Evolutionary conservation across 2,329 filamentous ascomycete species (phyloP).

Genomic region (Hypoxylon sp.): DNA sequence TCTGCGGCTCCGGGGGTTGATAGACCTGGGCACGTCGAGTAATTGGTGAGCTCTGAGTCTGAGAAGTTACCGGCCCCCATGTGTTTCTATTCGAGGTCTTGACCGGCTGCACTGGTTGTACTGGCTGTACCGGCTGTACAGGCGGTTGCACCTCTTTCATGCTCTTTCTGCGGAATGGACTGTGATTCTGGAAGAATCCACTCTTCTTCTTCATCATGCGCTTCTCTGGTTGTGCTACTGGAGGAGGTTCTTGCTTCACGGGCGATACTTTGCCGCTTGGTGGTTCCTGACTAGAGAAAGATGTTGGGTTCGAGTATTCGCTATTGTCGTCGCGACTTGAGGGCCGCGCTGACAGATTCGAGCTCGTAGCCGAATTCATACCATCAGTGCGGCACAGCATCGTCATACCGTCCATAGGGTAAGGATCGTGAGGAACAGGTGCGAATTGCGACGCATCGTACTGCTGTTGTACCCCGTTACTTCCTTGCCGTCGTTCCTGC

Average conservation of each 20-base stretch:
- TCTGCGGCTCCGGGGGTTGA: slow-evolving; percentile 56
- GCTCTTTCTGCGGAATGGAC: slow-evolving; percentile 93
- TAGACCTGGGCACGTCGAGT: slow-evolving; percentile 58
- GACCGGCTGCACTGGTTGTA: slow-evolving; percentile 67
- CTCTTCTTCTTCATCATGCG: slow-evolving; percentile 78
- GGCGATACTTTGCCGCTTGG: slow-evolving; percentile 81
- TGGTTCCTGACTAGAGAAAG: slow-evolving; percentile 87
- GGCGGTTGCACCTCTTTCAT: slow-evolving; percentile 72
- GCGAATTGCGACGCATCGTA: slow-evolving; percentile 72
- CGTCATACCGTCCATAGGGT: slow-evolving; percentile 95
- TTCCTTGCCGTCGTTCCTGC: slow-evolving; percentile 48
- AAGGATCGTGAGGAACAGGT: slow-evolving; percentile 88
- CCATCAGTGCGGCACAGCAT: slow-evolving; percentile 87
- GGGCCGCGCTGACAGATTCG: slow-evolving; percentile 72
- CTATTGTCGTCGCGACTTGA: slow-evolving; percentile 89
- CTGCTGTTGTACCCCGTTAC: slow-evolving; percentile 48
- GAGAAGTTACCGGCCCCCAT: slow-evolving; percentile 62
- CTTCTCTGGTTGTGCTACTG: slow-evolving; percentile 70
- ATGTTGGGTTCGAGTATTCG: slow-evolving; percentile 90
- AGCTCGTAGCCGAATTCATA: slow-evolving; percentile 66
- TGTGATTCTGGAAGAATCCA: slow-evolving; percentile 93
- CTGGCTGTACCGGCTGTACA: slow-evolving; percentile 5
- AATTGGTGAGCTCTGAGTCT: slow-evolving; percentile 34
- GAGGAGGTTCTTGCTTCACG: slow-evolving; percentile 69
- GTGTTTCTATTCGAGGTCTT: slow-evolving; percentile 66